Evolutionary conservation across 1,284 basidiomycete species (phyloP), one percentile per base, ranked within the genome.

Genomic region (Hypsizygus ulmarius): DNA sequence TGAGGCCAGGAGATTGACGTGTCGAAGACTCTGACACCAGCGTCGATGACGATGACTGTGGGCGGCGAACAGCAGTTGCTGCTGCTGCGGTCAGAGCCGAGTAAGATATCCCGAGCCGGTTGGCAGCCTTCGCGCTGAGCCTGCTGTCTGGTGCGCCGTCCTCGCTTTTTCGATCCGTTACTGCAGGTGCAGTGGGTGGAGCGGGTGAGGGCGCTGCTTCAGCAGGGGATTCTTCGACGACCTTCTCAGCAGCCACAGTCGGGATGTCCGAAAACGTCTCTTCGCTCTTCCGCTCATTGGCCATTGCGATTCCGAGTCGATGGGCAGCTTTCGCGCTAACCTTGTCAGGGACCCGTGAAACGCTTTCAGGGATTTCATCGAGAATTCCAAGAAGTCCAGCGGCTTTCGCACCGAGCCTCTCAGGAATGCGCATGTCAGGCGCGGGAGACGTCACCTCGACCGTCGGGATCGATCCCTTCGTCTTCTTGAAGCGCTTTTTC

Each of bases 1-100:
- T 59, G 12, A 80, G 61, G 8, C 79, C 79, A 8, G 78, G 68
- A 3, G 75, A 74, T 54, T 81, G 79, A 27, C 58, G 53, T 5
- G 38, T 18, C 28, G 42, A 39, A 15, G 54, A 43, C 6, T 47
- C 51, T 27, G 53, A 51, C 30, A 50, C 35, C 10, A 52, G 54
- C 40, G 57, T 56, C 40, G 50, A 54, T 8, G 55, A 51, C 5
- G 52, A 54, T 21, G 59, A 58, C 21, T 53, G 46, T 25, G 60
- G 62, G n/a, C 54, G 56, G 10, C 52, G 53, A 2, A 52, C 53
- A 10, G 58, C 59, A 29, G 57, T 51, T 10, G 61, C 59, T 14
- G 66, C 55, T 14, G 66, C 65, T n/a, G 60, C 61, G 18, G 64
- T 60, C 10, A 72, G 57, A 15, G 60, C 63, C 18, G 62, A 66